Conservation (phyloP, 2,329 filamentous ascomycete genomes). For the Calonectria fujianensis region DNA sequence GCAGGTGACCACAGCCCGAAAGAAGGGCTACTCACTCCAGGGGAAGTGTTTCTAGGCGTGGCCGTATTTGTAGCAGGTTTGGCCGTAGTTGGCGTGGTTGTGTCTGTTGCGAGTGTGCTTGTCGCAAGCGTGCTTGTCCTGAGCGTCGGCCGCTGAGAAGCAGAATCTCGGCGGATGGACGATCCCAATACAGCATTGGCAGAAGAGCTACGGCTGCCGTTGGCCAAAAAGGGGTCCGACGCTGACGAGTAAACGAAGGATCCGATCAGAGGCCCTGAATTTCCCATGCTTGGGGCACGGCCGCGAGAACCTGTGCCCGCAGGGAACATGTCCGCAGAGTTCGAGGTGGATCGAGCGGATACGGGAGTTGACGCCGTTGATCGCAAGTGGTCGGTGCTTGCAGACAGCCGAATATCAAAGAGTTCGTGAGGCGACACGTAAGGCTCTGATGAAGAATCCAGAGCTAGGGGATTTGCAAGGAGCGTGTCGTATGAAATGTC, state of each 20-base stretch:
- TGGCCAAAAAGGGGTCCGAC: conserved; percentile 64
- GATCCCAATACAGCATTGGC: conserved; percentile 61
- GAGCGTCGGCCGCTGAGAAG: conserved; percentile 52
- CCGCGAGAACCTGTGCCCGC: conserved; percentile 45
- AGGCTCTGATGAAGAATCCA: conserved; percentile 51
- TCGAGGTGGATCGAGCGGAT: conserved; percentile 57
- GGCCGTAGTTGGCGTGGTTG: background rate
- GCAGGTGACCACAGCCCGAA: conserved; percentile 60
- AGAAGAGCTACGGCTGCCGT: conserved; percentile 67
- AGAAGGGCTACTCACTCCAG: conserved; percentile 46
- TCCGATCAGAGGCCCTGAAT: conserved; percentile 56
- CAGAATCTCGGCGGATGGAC: conserved; percentile 56
- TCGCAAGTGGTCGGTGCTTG: conserved; percentile 83
- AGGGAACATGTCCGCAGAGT: conserved; percentile 55
- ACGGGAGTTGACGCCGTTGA: conserved; percentile 61
- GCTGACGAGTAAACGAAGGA: conserved; percentile 62
- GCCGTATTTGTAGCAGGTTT: conserved; percentile 45
- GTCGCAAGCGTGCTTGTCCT: conserved; percentile 46
- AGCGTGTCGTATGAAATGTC: conserved; percentile 62
- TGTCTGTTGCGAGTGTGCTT: conserved; percentile 35
- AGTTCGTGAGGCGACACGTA: conserved; percentile 73
- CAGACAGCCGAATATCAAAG: conserved; percentile 85
- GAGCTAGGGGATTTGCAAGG: conserved; percentile 54
- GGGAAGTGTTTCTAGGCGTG: conserved; percentile 49
- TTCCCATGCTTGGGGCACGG: conserved; percentile 52